Percentiles rank a stretch among this genome's conserved stretches.
phyloP scores from a whole-genome alignment of 257 asterid species.

The Misopates orontium region DNA sequence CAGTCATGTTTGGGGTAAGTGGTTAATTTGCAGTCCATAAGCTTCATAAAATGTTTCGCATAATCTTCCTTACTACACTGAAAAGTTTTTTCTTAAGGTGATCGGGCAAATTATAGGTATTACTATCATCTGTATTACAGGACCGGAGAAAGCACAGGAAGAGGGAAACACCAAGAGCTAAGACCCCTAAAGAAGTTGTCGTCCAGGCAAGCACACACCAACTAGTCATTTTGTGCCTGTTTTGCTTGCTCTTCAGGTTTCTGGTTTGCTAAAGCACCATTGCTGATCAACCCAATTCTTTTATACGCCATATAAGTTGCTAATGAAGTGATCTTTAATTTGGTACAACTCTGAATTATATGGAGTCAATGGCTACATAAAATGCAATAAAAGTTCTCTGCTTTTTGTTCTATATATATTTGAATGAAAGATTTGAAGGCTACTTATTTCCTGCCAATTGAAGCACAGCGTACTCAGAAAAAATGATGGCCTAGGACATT shows the following conservation, averaged over 20 bases:
- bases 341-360: not conserved
- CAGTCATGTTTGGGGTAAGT: slow-evolving; percentile 94
- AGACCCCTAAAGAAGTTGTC: slow-evolving; percentile 50
- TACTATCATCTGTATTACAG: slow-evolving; percentile 41
- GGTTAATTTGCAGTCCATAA: slow-evolving; percentile 10
- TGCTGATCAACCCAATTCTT: not conserved
- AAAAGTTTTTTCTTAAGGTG: slow-evolving; percentile 11
- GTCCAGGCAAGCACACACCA: slow-evolving; percentile 50
- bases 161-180: slow-evolving; percentile 62
- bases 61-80: not conserved
- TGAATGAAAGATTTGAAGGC: not conserved
- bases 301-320: slow-evolving; percentile 1
- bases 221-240: slow-evolving; percentile 17
- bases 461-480: slow-evolving; percentile 2
- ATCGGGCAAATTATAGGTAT: slow-evolving; percentile 20
- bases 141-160: slow-evolving; percentile 67
- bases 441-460: slow-evolving; percentile 1
- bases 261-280: not conserved
- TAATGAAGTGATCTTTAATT: not conserved
- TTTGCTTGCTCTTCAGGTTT: slow-evolving; percentile 4
- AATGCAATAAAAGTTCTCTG: slow-evolving; percentile 13
- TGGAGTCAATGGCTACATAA: not conserved
- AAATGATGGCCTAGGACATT: not conserved
- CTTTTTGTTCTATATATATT: not conserved
- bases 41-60: not conserved